Conservation (phyloP, 2,329 filamentous ascomycete species). For the Paramyrothecium sp. region DNA sequence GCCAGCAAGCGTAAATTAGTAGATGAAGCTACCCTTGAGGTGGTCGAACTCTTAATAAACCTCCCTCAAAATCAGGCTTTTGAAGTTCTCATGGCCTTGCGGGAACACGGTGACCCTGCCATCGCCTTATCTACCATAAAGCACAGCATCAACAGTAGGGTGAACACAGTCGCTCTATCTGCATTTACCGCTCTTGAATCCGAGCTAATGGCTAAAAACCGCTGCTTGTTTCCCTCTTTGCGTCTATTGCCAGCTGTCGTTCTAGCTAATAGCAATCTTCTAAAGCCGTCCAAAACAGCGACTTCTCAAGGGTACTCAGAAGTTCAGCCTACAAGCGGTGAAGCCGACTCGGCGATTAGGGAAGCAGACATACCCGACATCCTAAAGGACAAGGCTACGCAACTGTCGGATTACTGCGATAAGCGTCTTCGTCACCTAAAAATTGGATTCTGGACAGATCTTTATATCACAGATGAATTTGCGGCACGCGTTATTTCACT, state of each 20-base stretch:
- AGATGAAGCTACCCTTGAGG: background rate
- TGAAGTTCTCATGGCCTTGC: background rate
- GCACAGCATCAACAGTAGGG: background rate
- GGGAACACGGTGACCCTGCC: background rate
- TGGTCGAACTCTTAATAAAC: background rate
- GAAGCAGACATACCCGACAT: background rate
- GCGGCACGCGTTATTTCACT: background rate
- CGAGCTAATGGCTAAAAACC: background rate
- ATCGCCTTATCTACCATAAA: background rate
- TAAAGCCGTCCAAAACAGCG: background rate
- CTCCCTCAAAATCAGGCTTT: background rate
- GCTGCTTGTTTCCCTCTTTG: background rate
- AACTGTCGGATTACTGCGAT: background rate
- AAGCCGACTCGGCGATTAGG: background rate
- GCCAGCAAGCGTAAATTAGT: background rate
- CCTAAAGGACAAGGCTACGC: background rate
- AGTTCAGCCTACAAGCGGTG: background rate
- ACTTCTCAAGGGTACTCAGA: background rate
- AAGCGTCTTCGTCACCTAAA: background rate
- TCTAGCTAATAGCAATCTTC: background rate
- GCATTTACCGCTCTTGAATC: background rate
- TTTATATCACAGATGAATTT: background rate
- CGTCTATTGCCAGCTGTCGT: background rate
- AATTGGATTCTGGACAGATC: background rate
- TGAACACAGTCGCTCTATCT: background rate